These are phyloP conservation scores for Psilocybe tampanensis DNA, from an alignment of 768 basidiomycete species.

Conservation along the genomic window DNA sequence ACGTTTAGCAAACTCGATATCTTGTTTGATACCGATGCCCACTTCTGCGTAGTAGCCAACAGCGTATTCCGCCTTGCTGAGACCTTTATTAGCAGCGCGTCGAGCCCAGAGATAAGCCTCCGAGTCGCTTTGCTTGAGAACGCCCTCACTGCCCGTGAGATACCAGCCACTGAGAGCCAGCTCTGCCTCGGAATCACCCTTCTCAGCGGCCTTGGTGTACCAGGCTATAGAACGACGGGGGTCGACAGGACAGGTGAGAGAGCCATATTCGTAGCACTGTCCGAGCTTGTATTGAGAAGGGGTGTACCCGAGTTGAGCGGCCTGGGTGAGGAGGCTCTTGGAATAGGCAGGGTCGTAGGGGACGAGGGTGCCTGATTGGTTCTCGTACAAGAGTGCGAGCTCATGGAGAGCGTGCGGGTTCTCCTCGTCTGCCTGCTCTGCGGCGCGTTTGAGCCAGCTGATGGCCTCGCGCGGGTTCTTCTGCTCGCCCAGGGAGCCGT, in stretches of 20 bases:
- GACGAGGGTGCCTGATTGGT: conserved; percentile 65
- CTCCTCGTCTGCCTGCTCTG: conserved; percentile 96
- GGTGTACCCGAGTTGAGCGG: conserved; percentile 91
- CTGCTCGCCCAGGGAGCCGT: conserved; percentile 80
- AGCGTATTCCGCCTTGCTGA: conserved; percentile 97
- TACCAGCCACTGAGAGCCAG: conserved; percentile 98
- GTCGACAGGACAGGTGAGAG: conserved; percentile 87
- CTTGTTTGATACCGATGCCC: conserved; percentile 96
- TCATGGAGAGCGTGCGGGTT: conserved; percentile 98
- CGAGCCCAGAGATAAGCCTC: conserved; percentile 99
- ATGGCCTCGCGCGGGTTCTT: conserved; percentile 91
- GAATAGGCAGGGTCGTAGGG: conserved; percentile 82
- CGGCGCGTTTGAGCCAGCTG: conserved; percentile 92
- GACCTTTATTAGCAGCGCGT: conserved; percentile 92
- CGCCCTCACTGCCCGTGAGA: conserved; percentile 92
- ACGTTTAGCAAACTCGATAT: conserved; percentile 92
- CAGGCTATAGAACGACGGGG: conserved; percentile 94
- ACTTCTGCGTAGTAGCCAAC: conserved; percentile 98
- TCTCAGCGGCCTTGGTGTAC: conserved; percentile 98
- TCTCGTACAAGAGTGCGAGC: conserved; percentile 85
- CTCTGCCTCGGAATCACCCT: conserved; percentile 93
- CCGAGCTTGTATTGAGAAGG: conserved; percentile 96
- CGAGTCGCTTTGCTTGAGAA: conserved; percentile 95
- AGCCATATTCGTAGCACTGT: conserved; percentile 92
- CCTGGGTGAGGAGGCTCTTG: conserved; percentile 84